Conservation (phyloP, 1,284 basidiomycete species). For the Ceratobasidium sp. region DNA sequence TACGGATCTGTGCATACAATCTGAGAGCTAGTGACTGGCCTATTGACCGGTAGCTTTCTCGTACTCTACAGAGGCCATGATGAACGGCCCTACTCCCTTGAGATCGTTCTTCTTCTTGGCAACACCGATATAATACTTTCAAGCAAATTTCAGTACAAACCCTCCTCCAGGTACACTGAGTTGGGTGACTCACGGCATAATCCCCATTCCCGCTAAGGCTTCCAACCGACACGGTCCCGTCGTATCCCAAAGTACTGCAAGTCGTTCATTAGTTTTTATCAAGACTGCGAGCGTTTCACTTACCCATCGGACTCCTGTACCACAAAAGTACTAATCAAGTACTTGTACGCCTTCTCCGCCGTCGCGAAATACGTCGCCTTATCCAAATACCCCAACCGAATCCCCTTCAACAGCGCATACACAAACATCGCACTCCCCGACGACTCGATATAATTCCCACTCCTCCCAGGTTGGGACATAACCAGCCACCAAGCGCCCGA, state of each 20-base stretch:
- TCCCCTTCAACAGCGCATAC: constrained; percentile 60
- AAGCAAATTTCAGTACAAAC: neutral
- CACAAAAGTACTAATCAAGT: constrained; percentile 59
- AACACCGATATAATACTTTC: constrained; percentile 47
- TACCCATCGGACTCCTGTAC: constrained; percentile 51
- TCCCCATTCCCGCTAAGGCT: constrained; percentile 36
- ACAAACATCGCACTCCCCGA: constrained; percentile 62
- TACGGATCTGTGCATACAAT: no score
- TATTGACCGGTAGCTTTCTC: constrained; percentile 49
- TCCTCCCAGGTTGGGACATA: constrained; percentile 61
- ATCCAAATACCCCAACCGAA: constrained; percentile 57
- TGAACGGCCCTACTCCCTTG: constrained; percentile 61
- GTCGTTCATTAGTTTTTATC: neutral
- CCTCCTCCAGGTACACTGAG: neutral
- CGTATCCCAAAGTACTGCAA: constrained; percentile 26
- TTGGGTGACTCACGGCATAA: constrained; percentile 23
- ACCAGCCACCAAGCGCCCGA: constrained; percentile 64
- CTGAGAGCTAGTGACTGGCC: no score
- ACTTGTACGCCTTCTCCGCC: constrained; percentile 59
- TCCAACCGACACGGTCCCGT: constrained; percentile 36
- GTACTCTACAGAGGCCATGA: constrained; percentile 61
- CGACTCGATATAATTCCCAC: constrained; percentile 63
- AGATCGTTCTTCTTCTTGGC: constrained; percentile 58
- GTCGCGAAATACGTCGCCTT: constrained; percentile 53
- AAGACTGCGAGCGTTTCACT: neutral